Base-by-base conservation (phyloP, 495 filamentous ascomycete species). In the Penicillium parvum region DNA sequence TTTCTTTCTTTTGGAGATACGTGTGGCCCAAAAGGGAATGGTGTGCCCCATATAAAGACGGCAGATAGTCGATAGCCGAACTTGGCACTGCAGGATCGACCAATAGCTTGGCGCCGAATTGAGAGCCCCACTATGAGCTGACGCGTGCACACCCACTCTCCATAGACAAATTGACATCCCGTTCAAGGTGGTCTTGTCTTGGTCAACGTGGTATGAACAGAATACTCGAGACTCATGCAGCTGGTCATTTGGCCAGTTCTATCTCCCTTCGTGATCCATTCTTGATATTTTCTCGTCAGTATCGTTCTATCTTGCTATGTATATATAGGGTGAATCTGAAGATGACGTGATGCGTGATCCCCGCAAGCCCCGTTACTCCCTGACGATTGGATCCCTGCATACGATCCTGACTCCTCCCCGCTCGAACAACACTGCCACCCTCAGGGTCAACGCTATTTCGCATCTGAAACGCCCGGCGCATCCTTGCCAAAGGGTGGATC, bases 41-140 rank as follows among this genome's bases (percentile, higher is more conserved):
- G 48, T 43, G 28, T 16, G 4, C 5, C 30, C 60, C 60, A 56
- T 41, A 36, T 43, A 37, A 43, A 47, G 51, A 65, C 66, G 66
- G 66, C 66, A 69, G 66, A 69, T 70, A 63, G 61, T 70, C 66
- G 66, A 70, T 68, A 70, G 66, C 64, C 66, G 63, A 62, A 44
- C 64, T 70, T 68, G 66, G 66, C 64, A 51, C 11, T 20, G 9
- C n/a, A 12, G 41, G 58, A 66, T 66, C 38, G 49, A 40, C 66
- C 66, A 70, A 66, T 70, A 33, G 9, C 7, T 15, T n/a, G 5
- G 6, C 4, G 18, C n/a, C 18, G 10, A 18, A 3, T 30, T 30
- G 1, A 1, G 2, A 1, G 45, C 11, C 44, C 57, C 62, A 58
- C 55, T 11, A 43, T 9, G 37, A 66, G 66, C 66, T 68, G 61